Percentiles rank a stretch among this genome's conserved stretches.
phyloP scores from a whole-genome alignment of 495 filamentous ascomycete genomes.

The Echria macrotheca region DNA sequence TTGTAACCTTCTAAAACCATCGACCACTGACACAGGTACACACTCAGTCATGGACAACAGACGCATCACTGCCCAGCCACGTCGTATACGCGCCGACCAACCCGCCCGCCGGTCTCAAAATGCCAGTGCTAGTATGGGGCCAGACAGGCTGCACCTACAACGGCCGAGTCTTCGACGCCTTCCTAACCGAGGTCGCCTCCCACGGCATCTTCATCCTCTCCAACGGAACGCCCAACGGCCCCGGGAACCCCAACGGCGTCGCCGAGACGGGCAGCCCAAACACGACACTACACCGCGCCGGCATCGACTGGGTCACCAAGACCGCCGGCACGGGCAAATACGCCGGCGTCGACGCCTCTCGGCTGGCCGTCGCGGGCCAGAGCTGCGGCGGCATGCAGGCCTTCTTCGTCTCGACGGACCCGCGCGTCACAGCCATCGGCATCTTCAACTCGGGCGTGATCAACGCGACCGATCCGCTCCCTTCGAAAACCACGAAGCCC shows the following conservation, averaged over 20 bases:
- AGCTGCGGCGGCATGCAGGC: slow-evolving; percentile 9
- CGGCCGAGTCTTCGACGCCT: not conserved
- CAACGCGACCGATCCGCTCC: not conserved
- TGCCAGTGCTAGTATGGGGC: slow-evolving; percentile 8
- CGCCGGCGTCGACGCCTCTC: slow-evolving; percentile 1
- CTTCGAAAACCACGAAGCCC: not conserved
- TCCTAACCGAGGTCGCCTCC: slow-evolving; percentile 1
- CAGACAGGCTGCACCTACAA: slow-evolving; percentile 3
- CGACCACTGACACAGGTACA: not conserved
- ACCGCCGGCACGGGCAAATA: slow-evolving; percentile 4
- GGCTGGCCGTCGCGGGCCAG: slow-evolving; percentile 3
- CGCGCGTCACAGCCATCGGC: not conserved
- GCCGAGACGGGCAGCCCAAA: slow-evolving; percentile 2
- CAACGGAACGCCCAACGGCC: slow-evolving; percentile 5
- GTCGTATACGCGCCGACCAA: slow-evolving; percentile 4
- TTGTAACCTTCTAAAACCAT: no score
- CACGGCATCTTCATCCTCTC: slow-evolving; percentile 7
- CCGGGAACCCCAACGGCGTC: slow-evolving; percentile 4
- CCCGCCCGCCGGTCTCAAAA: slow-evolving; percentile 1
- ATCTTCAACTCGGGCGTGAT: not conserved
- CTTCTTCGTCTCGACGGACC: not conserved
- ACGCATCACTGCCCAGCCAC: slow-evolving; percentile 1
- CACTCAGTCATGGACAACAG: not conserved
- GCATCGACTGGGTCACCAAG: slow-evolving; percentile 6
- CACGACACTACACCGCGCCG: not conserved